These are phyloP conservation scores for Lepiota subincarnata DNA, from an alignment of 768 basidiomycete genomes.

Conservation along the genomic window DNA sequence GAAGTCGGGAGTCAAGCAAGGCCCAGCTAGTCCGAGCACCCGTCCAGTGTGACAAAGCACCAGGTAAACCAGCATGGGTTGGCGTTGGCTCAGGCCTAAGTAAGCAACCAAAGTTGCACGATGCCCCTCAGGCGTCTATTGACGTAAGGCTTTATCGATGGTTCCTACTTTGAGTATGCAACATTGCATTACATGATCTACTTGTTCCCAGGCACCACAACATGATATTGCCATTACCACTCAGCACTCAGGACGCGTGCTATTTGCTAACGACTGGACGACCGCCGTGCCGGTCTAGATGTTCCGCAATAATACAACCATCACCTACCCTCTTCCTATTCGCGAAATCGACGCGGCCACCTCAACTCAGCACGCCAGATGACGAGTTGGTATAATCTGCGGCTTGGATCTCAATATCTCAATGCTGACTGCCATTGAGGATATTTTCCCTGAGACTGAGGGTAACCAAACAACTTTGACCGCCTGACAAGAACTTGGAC, in stretches of 20 bases:
- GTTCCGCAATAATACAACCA: conserved; percentile 90
- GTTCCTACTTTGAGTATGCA: conserved; percentile 29
- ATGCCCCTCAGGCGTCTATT: too few species aligned
- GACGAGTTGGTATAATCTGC: too few species aligned
- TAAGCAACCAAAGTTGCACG: too few species aligned
- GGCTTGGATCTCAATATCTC: too few species aligned
- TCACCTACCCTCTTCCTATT: conserved; percentile 81
- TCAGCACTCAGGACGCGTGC: conserved; percentile 89
- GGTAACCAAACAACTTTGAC: too few species aligned
- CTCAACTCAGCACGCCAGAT: conserved; percentile 63
- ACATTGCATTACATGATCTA: conserved; percentile 18
- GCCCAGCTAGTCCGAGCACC: conserved; percentile 28
- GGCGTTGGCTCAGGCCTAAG: too few species aligned
- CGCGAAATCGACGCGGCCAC: conserved; percentile 90
- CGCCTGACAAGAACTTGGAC: too few species aligned
- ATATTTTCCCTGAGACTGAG: too few species aligned
- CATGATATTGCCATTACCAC: conserved; percentile 72
- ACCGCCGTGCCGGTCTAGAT: conserved; percentile 99
- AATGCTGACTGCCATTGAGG: too few species aligned
- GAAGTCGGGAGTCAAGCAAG: conserved; percentile 41
- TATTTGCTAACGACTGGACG: conserved; percentile 73
- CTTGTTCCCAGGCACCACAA: conserved; percentile 72
- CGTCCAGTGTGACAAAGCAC: too few species aligned
- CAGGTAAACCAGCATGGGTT: too few species aligned
- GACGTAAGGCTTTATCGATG: too few species aligned